Evolutionary conservation across 345 rosid species (phyloP), one percentile per base, ranked within the genome.

Genomic region (Salix brachista): DNA sequence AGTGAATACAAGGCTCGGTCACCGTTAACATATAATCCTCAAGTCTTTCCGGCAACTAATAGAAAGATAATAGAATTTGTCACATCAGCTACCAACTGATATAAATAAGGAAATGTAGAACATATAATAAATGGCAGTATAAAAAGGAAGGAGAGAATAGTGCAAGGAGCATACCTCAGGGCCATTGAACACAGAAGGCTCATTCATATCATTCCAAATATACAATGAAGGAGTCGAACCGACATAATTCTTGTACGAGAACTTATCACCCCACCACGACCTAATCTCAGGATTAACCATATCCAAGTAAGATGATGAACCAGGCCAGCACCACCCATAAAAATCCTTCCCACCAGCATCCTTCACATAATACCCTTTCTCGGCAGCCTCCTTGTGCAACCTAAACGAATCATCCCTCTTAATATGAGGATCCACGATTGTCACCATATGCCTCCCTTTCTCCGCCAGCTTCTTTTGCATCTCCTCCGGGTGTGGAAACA

Each of bases 261-360:
- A 94, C 79, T 83, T 89, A 36, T 89, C 91, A 70, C 84, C 82
- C 97, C 98, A 96, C 99, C 99, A 96, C 10, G 90, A 77, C 74
- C 99, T 90, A 81, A 96, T 88, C 89, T 91, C 94, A 1, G 97
- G 97, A 87, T 85, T 92, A 83, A 91, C 48, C 92, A 89, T 83
- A 83, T 96, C 99, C 66, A 75, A 70, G 79, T 96, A 96, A 7
- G 99, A 96, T 8, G 99, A 92, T 5, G 99, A 94, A 78, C 98
- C 99, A 54, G 99, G 90, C 99, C 99, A 96, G 83, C 98, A 96
- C 99, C 99, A 96, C 70, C 99, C 99, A 75, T 92, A 97, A 89
- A 76, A 96, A 83, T 94, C 99, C 79, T 88, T 92, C 56, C 92
- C 91, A 39, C 89, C 82, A 2, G 91, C 86, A 84, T 94, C 99